These are phyloP conservation scores for Puccinia polysora DNA, from an alignment of 1,284 basidiomycete genomes.

Conservation along the genomic window DNA sequence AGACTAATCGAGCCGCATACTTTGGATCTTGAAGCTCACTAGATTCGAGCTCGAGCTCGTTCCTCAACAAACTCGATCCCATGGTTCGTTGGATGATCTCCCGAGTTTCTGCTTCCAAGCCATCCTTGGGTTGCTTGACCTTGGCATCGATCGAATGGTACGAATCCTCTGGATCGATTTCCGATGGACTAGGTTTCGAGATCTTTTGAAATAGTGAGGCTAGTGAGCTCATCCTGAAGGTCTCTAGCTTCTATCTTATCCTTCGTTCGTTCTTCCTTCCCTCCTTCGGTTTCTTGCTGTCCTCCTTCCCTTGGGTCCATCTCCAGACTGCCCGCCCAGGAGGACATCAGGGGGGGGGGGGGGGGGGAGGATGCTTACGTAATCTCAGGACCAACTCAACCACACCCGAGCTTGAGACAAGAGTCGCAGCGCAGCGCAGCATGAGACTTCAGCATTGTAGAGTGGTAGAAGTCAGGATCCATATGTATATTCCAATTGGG, in stretches of 20 bases:
- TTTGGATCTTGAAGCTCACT: neutral
- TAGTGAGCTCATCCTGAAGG: slow-evolving; percentile 31
- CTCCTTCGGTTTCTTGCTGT: too few species aligned
- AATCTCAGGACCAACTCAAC: too few species aligned
- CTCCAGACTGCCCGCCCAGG: too few species aligned
- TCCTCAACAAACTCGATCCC: slow-evolving; percentile 2
- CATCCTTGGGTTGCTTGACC: neutral
- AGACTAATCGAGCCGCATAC: slow-evolving; percentile 24
- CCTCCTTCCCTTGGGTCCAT: too few species aligned
- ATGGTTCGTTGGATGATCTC: neutral
- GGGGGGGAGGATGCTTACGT: too few species aligned
- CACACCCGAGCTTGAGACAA: too few species aligned
- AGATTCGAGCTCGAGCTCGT: slow-evolving; percentile 3
- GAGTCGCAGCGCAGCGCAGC: too few species aligned
- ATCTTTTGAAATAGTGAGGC: slow-evolving; percentile 25
- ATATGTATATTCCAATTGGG: too few species aligned
- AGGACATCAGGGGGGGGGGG: too few species aligned
- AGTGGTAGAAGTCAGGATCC: too few species aligned
- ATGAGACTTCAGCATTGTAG: too few species aligned
- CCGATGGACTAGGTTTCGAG: slow-evolving; percentile 13
- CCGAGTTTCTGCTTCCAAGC: neutral
- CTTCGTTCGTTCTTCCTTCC: neutral
- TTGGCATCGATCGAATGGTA: slow-evolving; percentile 38
- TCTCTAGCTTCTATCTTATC: neutral
- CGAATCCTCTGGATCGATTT: slow-evolving; percentile 38